These are phyloP conservation scores for Pichia thaimueangensis DNA, from an alignment of 805 yeast genomes.

Conservation along the genomic window DNA sequence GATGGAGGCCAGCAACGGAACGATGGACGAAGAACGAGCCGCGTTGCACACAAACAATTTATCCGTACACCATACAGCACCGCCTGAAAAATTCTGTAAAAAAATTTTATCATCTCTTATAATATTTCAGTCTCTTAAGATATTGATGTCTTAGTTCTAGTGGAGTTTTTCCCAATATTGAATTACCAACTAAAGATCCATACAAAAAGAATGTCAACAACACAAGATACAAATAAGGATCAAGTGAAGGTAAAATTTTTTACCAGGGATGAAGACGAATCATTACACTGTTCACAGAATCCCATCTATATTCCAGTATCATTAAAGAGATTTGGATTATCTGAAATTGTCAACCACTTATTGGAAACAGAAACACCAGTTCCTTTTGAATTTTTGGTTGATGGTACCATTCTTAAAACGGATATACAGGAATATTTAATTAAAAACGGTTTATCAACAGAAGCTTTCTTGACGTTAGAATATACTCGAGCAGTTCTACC, in stretches of 20 bases:
- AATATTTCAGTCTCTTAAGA: too few relatives aligned
- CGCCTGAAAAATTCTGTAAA: constrained; percentile 7
- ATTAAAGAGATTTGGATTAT: constrained; percentile 83
- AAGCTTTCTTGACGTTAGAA: constrained; percentile 72
- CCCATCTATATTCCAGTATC: constrained; percentile 85
- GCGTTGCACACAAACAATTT: too few relatives aligned
- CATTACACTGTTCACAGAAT: constrained; percentile 65
- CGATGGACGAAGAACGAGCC: too few relatives aligned
- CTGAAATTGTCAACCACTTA: constrained; percentile 92
- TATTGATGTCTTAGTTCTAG: too few relatives aligned
- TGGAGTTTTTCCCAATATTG: too few relatives aligned
- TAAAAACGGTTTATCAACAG: constrained; percentile 72
- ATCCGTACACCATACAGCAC: constrained; percentile 7
- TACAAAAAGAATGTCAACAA: constrained; percentile 13
- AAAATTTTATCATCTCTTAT: constrained; percentile 5
- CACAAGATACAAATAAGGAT: constrained; percentile 9
- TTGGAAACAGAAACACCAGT: constrained; percentile 56
- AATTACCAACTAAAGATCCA: neutral
- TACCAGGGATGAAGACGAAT: constrained; percentile 77
- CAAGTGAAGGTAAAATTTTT: constrained; percentile 77
- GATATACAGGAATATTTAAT: constrained; percentile 76
- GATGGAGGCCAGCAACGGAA: too few relatives aligned
- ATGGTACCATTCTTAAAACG: constrained; percentile 73
- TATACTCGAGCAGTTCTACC: constrained; percentile 91
- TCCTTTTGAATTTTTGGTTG: constrained; percentile 89